These are phyloP conservation scores for Phytopythium vexans DNA, from an alignment of 352 stramenopile genomes.

Conservation along the genomic window DNA sequence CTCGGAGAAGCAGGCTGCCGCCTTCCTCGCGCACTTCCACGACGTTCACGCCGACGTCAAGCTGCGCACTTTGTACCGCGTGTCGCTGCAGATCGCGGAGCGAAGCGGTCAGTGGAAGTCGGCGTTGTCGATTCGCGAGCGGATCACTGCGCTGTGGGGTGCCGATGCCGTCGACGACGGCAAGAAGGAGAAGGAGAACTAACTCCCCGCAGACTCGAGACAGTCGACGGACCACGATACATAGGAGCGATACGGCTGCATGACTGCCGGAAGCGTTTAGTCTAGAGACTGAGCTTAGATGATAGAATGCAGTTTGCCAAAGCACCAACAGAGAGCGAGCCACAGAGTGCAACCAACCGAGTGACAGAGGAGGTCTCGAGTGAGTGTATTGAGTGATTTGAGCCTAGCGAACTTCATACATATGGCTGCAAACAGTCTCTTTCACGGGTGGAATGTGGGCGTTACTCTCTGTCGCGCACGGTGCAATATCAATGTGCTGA, in stretches of 20 bases:
- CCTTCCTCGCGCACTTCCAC: conserved; percentile 12
- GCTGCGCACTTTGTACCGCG: conserved; percentile 55
- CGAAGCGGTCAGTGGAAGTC: conserved; percentile 56
- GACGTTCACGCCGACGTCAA: conserved; percentile 35
- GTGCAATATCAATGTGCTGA: too few relatives aligned
- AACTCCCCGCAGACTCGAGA: conserved; percentile 8
- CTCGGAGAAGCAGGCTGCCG: conserved; percentile 3
- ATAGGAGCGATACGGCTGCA: conserved; percentile 1
- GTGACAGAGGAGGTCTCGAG: too few relatives aligned
- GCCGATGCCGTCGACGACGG: conserved; percentile 29
- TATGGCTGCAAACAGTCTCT: too few relatives aligned
- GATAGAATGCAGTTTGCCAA: neutral
- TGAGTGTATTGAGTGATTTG: too few relatives aligned
- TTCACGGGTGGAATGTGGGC: too few relatives aligned
- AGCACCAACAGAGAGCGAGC: too few relatives aligned
- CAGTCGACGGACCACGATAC: conserved; percentile 9
- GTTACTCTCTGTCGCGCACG: too few relatives aligned
- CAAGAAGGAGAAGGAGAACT: conserved; percentile 12
- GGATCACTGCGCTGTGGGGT: conserved; percentile 38
- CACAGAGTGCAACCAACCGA: too few relatives aligned
- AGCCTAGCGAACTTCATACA: too few relatives aligned
- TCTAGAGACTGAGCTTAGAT: neutral
- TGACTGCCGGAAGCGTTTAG: too few relatives aligned
- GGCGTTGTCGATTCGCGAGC: conserved; percentile 45
- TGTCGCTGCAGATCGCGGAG: conserved; percentile 46